Base-by-base conservation (phyloP, 2,329 filamentous ascomycete genomes). In the Emergomyces orientalis region DNA sequence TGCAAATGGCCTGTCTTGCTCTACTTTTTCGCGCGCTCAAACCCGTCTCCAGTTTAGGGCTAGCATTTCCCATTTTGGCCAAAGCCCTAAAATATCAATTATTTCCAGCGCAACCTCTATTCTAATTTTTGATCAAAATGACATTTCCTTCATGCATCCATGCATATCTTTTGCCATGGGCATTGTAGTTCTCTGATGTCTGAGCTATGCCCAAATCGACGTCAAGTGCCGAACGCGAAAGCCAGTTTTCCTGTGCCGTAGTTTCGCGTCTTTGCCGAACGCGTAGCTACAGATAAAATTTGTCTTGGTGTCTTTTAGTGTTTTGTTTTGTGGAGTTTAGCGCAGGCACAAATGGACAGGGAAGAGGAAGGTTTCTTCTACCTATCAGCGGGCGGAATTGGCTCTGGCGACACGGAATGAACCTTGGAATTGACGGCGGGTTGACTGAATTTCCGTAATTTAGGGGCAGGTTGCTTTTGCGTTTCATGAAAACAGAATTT, bases 261-360 rank as follows among this genome's bases (percentile, higher is more conserved):
- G n/a, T 49, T 27, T 49, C 11, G n/a, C 45, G 45, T 27, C 3
- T 7, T 9, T n/a, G 27, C 27, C 14, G 51, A 54, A 54, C 49
- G 27, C 51, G 51, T 27, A n/a, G n/a, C n/a, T n/a, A 19, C n/a
- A 13, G 43, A 22, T 25, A n/a, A 22, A 47, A 47, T 22, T 47
- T 22, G 43, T n/a, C 43, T 22, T 22, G 43, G 8, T 4, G 2
- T 49, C 22, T 27, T 32, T 54, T 22, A n/a, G 27, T 19, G 3
- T 34, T 32, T 32, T 3, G 32, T 32, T 32, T 32, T 3, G 27
- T 14, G 30, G 27, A 47, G 11, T 49, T 49, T 54, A 34, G 51
- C 51, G 51, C 27, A 54, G 51, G 51, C 17, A 54, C 27, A 54
- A 19, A 32, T 52, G n/a, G 52, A 55, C 52, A 55, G 52, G 52